Evolutionary conservation across 1,284 basidiomycete genomes (phyloP), one percentile per base, ranked within the genome.

Genomic region (Coriolopsis trogii): DNA sequence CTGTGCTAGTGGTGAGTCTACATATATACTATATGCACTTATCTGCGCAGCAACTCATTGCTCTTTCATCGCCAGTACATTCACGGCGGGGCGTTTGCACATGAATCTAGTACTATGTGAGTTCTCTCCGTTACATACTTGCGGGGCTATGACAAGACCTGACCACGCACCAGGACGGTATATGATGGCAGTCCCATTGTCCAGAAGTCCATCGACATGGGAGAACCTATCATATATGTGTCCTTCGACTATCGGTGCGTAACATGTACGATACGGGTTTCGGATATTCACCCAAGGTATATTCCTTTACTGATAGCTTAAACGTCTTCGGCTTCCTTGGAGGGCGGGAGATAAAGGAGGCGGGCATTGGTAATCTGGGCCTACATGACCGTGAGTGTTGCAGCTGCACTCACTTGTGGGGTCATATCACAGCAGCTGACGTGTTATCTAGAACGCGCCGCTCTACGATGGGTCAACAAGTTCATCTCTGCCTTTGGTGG

Each of bases 381-480:
- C 63, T 84, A 3, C 73, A 73, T 43, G 79, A 82, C 57, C 79
- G 80, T 81, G 56, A 60, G 78, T 18, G 15, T 34, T 20, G n/a
- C n/a, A n/a, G n/a, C 20, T 10, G 16, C 3, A 46, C 15, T 16
- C 18, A 20, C 13, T 9, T 36, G 16, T 4, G n/a, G 33, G n/a
- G 9, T 6, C n/a, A n/a, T 7, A 10, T 7, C 7, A 9, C 9
- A 36, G 10, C 18, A 16, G 20, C n/a, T 34, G 33, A 34, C 33
- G 4, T 7, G 15, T 9, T 18, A 7, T n/a, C 6, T 39, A 52
- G 51, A 55, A 33, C 52, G 50, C 30, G 47, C 49, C 26, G 83
- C 83, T 0, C 65, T 90, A n/a, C 64, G 79, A 52, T 89, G 85
- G 85, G 62, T 77, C 0, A 69, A 73, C 34, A 53, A 68, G 41